Evolutionary conservation across 768 basidiomycete genomes (phyloP).

Genomic region (Russula dissimulans): DNA sequence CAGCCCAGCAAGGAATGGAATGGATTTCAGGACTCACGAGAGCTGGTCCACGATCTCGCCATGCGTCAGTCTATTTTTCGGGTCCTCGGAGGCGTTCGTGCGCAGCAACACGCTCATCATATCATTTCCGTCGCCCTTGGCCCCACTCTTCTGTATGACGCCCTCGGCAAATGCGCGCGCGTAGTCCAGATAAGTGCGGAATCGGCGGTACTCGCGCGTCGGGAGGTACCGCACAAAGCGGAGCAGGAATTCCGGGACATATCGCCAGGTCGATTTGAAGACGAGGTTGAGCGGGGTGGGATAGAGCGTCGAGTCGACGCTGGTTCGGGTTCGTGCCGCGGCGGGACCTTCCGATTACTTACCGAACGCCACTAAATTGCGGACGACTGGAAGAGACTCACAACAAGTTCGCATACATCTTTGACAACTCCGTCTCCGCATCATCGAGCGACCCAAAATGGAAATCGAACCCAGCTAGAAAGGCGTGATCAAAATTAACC

Average conservation of each 20-base stretch:
- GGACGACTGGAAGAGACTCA: neutral
- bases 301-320: slow-evolving; percentile 8
- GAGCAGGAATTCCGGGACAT: slow-evolving; percentile 16
- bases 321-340: neutral
- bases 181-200: slow-evolving; percentile 1
- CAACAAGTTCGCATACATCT: slow-evolving; percentile 24
- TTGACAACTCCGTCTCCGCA: slow-evolving; percentile 15
- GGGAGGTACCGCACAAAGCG: slow-evolving; percentile 3
- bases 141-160: neutral
- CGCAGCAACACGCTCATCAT: slow-evolving; percentile 6
- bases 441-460: slow-evolving; percentile 23
- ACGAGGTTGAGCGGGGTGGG: slow-evolving; percentile 5
- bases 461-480: slow-evolving; percentile 22
- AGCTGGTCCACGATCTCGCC: slow-evolving; percentile 9
- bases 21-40: neutral
- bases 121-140: slow-evolving; percentile 1
- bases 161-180: neutral
- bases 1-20: neutral
- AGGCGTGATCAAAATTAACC: neutral
- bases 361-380: neutral
- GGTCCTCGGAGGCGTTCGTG: slow-evolving; percentile 5
- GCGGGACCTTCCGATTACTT: neutral
- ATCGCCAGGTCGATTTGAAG: slow-evolving; percentile 19
- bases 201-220: slow-evolving; percentile 1
- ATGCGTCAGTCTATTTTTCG: neutral